Conservation (phyloP, 1,139 yeast genomes). For the Saccharomyces pastorianus region DNA sequence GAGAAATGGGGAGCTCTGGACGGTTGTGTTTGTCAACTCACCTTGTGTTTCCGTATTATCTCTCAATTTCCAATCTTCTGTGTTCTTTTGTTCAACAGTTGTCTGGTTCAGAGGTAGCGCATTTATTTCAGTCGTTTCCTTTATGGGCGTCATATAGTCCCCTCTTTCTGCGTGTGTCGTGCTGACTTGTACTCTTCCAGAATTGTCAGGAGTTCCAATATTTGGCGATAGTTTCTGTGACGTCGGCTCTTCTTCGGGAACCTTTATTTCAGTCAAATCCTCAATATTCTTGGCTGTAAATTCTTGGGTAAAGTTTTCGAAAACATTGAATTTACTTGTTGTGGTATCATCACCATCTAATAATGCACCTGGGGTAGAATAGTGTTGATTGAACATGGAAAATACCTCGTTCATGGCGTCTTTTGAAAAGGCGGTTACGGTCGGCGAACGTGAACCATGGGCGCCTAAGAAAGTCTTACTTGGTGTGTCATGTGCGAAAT, state of each 20-base stretch:
- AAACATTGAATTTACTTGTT: slow-evolving; percentile 25
- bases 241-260: slow-evolving; percentile 5
- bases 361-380: slow-evolving; percentile 13
- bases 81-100: slow-evolving; percentile 24
- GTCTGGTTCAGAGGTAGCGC: slow-evolving; percentile 21
- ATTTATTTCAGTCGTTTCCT: slow-evolving; percentile 5
- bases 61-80: slow-evolving; percentile 4
- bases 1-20: slow-evolving; percentile 25
- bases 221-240: not conserved
- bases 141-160: not conserved
- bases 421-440: slow-evolving; percentile 68
- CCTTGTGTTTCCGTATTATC: slow-evolving; percentile 6
- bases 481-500: slow-evolving; percentile 25
- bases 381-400: slow-evolving; percentile 59
- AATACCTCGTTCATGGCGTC: slow-evolving; percentile 70
- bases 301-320: slow-evolving; percentile 35
- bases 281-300: slow-evolving; percentile 29
- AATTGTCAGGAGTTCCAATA: not conserved
- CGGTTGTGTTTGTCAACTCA: slow-evolving; percentile 8
- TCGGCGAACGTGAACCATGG: slow-evolving; percentile 46
- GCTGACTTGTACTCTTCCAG: not conserved
- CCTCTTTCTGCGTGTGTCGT: not conserved
- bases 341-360: slow-evolving; percentile 27
- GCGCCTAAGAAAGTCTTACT: not conserved
- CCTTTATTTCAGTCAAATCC: slow-evolving; percentile 33